These are phyloP conservation scores for Rhizopus stolonifer DNA, from an alignment of 371 early-diverging fungal species.

Conservation along the genomic window DNA sequence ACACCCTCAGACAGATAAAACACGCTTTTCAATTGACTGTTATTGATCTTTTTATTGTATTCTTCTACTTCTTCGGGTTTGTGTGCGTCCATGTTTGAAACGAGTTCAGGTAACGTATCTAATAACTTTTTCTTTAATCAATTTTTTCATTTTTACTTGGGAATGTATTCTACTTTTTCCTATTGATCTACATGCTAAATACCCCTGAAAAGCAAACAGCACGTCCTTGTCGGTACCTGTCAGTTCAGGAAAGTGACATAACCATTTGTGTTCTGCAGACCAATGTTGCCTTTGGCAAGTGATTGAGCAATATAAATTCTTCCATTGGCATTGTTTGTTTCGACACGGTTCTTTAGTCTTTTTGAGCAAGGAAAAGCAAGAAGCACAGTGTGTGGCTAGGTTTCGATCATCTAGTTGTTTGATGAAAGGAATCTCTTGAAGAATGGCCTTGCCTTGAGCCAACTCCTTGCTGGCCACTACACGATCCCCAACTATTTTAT, in stretches of 20 bases:
- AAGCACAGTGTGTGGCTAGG: conserved; percentile 6
- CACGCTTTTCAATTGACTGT: background rate
- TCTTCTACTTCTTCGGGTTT: background rate
- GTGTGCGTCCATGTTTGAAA: conserved; percentile 15
- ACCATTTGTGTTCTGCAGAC: conserved; percentile 16
- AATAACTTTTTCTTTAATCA: background rate
- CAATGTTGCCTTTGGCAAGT: conserved; percentile 17
- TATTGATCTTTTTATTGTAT: conserved; percentile 1
- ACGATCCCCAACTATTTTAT: conserved; percentile 4
- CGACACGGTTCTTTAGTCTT: background rate
- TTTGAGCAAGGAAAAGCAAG: conserved; percentile 12
- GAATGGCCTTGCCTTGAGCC: conserved; percentile 3
- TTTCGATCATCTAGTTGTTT: conserved; percentile 9
- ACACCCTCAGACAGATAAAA: conserved; percentile 14
- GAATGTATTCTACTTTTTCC: conserved; percentile 3
- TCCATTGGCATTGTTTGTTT: conserved; percentile 12
- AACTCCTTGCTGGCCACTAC: conserved; percentile 2
- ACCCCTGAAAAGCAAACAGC: conserved; percentile 24
- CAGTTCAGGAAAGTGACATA: conserved; percentile 23
- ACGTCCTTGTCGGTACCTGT: background rate
- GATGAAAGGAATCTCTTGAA: conserved; percentile 24
- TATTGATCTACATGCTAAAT: conserved; percentile 8
- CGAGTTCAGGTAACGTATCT: conserved; percentile 17
- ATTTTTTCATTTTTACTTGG: background rate
- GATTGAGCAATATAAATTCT: conserved; percentile 13